Evolutionary conservation across 139 green algal species (phyloP).

Genomic region (Axilococcus clingmanii): DNA sequence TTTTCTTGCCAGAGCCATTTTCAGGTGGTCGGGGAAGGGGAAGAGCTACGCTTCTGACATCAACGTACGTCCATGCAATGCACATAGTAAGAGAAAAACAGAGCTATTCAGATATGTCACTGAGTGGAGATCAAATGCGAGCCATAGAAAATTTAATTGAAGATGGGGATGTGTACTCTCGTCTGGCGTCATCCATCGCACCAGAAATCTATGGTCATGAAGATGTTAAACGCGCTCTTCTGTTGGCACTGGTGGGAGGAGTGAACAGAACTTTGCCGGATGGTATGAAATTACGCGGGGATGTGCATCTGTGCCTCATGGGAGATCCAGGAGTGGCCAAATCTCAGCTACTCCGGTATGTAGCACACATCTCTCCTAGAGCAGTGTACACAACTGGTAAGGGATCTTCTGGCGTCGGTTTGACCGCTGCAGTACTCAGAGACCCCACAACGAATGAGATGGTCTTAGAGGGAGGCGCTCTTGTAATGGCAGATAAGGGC

Average conservation of each 20-base stretch:
- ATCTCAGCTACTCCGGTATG: constrained; percentile 86
- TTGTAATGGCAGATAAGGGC: constrained; percentile 93
- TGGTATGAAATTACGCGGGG: constrained; percentile 93
- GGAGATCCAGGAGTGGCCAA: constrained; percentile 98
- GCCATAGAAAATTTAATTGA: constrained; percentile 38
- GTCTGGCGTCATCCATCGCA: constrained; percentile 70
- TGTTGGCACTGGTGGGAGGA: constrained; percentile 92
- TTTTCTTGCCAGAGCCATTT: constrained; percentile 89
- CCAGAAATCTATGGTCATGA: constrained; percentile 90
- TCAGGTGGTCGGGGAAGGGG: constrained; percentile 41
- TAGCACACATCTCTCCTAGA: constrained; percentile 70
- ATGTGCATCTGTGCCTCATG: constrained; percentile 98
- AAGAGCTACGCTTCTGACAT: constrained; percentile 66
- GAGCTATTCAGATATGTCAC: constrained; percentile 43
- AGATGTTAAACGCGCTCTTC: constrained; percentile 93
- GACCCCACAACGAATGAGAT: constrained; percentile 89
- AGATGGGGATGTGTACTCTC: constrained; percentile 63
- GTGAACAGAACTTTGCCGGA: constrained; percentile 64
- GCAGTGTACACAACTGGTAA: constrained; percentile 97
- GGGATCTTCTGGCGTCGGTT: constrained; percentile 85
- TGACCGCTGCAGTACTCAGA: constrained; percentile 85
- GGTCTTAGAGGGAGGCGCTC: constrained; percentile 92
- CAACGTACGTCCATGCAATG: constrained; percentile 84
- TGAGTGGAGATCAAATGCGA: constrained; percentile 33
- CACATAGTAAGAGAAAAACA: constrained; percentile 69